Evolutionary conservation across 2,329 filamentous ascomycete species (phyloP).

Genomic region (Pseudocercospora fuligena): DNA sequence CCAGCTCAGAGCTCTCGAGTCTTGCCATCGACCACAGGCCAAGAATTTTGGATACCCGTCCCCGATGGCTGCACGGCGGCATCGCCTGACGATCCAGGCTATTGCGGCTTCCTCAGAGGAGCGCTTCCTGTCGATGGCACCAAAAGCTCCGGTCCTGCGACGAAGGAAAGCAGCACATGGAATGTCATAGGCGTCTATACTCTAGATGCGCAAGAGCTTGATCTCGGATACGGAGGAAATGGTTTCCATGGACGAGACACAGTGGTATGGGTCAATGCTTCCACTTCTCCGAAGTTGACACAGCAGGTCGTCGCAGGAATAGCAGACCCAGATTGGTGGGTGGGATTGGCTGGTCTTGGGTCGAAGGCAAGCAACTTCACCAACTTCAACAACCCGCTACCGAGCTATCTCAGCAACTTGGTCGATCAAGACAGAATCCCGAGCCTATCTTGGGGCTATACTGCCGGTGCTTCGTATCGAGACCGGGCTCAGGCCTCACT

Average conservation of each 20-base stretch:
- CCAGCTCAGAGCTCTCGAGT: conserved; percentile 28
- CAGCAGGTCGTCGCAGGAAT: conserved; percentile 17
- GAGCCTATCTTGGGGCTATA: conserved; percentile 75
- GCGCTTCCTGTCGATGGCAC: conserved; percentile 11
- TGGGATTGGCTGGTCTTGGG: conserved; percentile 16
- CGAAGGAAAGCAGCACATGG: conserved; percentile 36
- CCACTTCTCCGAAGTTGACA: conserved; percentile 2
- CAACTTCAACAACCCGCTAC: conserved; percentile 37
- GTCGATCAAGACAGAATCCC: conserved; percentile 65
- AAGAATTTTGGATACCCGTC: conserved; percentile 17
- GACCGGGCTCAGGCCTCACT: conserved; percentile 28
- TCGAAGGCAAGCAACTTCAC: conserved; percentile 26
- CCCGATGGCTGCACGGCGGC: conserved; percentile 17
- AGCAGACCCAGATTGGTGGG: conserved; percentile 13
- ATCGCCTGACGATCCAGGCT: conserved; percentile 22
- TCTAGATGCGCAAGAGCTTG: conserved; percentile 12
- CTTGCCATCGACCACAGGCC: conserved; percentile 14
- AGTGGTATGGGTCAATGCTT: conserved; percentile 2
- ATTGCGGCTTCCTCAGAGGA: conserved; percentile 19
- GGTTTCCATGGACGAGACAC: conserved; percentile 18
- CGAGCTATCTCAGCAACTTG: conserved; percentile 47
- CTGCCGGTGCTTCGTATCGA: conserved; percentile 72
- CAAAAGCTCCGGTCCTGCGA: conserved; percentile 33
- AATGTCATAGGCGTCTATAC: conserved; percentile 14
- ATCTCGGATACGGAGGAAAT: conserved; percentile 14